Evolutionary conservation across 345 rosid genomes (phyloP).

Genomic region (Lepidium didymum): DNA sequence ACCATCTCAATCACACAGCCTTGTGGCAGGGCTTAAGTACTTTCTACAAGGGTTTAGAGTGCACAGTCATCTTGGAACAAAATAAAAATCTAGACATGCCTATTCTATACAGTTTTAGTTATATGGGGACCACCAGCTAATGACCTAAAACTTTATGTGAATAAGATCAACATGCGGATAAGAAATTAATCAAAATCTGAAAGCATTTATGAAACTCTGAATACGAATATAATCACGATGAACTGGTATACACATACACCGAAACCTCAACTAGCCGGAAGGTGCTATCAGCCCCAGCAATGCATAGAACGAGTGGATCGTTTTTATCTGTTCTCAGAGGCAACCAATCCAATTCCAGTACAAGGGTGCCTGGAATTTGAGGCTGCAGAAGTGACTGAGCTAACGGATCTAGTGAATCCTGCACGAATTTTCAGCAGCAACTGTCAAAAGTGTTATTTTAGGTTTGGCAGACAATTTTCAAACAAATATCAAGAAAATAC

Average conservation of each 20-base stretch:
- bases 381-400: conserved; percentile 96
- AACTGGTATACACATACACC: conserved; percentile 46
- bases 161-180: background rate
- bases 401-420: conserved; percentile 92
- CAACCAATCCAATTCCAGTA: conserved; percentile 95
- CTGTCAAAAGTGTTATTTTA: background rate
- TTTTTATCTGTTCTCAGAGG: conserved; percentile 64
- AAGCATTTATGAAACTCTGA: background rate
- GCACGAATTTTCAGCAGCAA: conserved; percentile 30
- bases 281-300: conserved; percentile 98
- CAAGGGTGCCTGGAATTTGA: conserved; percentile 94
- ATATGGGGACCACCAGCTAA: background rate
- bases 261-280: conserved; percentile 83
- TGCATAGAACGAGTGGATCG: conserved; percentile 83
- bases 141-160: conserved; percentile 1
- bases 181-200: conserved; percentile 4
- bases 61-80: background rate
- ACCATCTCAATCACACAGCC: background rate
- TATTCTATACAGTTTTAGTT: conserved; percentile 5
- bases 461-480: conserved; percentile 6
- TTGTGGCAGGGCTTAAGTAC: background rate
- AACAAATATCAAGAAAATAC: conserved; percentile 1
- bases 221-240: background rate
- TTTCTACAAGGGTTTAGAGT: background rate
- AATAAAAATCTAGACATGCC: background rate